phyloP scores from a whole-genome alignment of 768 basidiomycete genomes.

The Megacollybia marginata region DNA sequence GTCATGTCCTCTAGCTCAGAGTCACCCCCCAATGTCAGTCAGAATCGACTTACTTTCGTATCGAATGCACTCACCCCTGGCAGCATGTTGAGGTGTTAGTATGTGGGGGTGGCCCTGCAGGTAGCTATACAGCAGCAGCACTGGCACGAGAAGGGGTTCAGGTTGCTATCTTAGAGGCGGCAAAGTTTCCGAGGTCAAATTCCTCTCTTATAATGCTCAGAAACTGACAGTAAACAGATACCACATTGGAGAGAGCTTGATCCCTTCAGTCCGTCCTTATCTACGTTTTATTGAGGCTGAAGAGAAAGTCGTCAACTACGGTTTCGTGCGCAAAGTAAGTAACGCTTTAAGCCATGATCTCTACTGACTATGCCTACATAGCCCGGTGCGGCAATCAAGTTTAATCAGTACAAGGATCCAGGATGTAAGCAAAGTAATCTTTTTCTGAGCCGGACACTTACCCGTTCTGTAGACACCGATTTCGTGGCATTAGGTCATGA shows the following conservation, averaged over 20 bases:
- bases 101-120: slow-evolving; percentile 19
- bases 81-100: not conserved
- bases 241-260: slow-evolving; percentile 53
- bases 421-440: slow-evolving; percentile 37
- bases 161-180: slow-evolving; percentile 18
- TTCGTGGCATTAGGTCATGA: slow-evolving; percentile 46
- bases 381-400: slow-evolving; percentile 59
- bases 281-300: slow-evolving; percentile 53
- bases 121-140: slow-evolving; percentile 19
- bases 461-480: slow-evolving; percentile 40
- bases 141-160: slow-evolving; percentile 22
- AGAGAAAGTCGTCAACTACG: slow-evolving; percentile 38
- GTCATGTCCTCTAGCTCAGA: too few species aligned
- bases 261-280: slow-evolving; percentile 54
- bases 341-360: not conserved
- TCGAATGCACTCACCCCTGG: not conserved
- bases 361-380: slow-evolving; percentile 14
- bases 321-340: slow-evolving; percentile 44
- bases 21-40: not conserved
- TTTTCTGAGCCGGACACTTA: not conserved
- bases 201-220: not conserved
- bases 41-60: not conserved
- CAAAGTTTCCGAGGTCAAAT: slow-evolving; percentile 15
- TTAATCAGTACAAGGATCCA: slow-evolving; percentile 59
- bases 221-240: slow-evolving; percentile 25